phyloP scores from a whole-genome alignment of 768 basidiomycete genomes.

The Termitomyces sp. region DNA sequence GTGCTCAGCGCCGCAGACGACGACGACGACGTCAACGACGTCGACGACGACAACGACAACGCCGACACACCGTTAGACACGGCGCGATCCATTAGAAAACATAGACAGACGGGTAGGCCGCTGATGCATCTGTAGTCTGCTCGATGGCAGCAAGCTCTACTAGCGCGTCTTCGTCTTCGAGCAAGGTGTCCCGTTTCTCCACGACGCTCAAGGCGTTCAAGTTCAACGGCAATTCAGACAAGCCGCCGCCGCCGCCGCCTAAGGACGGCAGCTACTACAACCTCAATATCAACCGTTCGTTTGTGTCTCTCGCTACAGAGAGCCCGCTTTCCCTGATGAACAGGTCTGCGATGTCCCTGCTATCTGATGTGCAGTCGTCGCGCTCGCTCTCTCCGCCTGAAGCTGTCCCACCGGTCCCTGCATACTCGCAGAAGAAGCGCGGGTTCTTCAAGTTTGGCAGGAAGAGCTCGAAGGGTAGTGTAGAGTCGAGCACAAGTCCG shows the following conservation, averaged over 20 bases:
- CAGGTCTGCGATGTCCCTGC: constrained; percentile 30
- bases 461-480: constrained; percentile 23
- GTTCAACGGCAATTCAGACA: constrained; percentile 21
- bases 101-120: background rate
- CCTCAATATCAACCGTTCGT: constrained; percentile 37
- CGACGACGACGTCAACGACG: background rate
- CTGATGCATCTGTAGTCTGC: background rate
- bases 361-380: constrained; percentile 21
- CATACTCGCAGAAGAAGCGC: constrained; percentile 28
- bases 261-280: constrained; percentile 51
- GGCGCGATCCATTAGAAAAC: background rate
- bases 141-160: constrained; percentile 21
- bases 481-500: constrained; percentile 14
- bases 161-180: constrained; percentile 8
- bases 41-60: background rate
- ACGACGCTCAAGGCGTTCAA: constrained; percentile 28
- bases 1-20: background rate
- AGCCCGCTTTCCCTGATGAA: constrained; percentile 33
- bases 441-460: constrained; percentile 38
- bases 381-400: constrained; percentile 13
- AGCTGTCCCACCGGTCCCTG: constrained; percentile 7
- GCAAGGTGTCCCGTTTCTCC: constrained; percentile 25
- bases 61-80: background rate
- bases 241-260: constrained; percentile 49
- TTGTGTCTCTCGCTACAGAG: constrained; percentile 34